Evolutionary conservation across 2,329 filamentous ascomycete species (phyloP), one percentile per base, ranked within the genome.

Genomic region (Trichoderma semiorbis): DNA sequence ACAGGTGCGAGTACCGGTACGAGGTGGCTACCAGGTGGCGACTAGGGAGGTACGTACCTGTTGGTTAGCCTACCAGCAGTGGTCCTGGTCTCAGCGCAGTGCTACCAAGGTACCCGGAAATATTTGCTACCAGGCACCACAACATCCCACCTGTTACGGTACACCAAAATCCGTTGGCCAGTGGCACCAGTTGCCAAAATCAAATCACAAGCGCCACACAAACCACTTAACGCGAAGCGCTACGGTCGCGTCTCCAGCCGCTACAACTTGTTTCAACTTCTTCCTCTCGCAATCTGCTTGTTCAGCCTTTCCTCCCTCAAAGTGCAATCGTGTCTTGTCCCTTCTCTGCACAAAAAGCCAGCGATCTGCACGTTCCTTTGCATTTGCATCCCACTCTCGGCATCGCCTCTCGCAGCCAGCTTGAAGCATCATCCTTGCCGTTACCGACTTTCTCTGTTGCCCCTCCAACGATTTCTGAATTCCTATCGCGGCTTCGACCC

Each of bases 181-280:
- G 32, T 26, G 34, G 60, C 50, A 28, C 47, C 64, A 34, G 18
- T 32, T 60, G 57, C 34, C 32, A 47, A 24, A 53, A 26, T 32
- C 57, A 62, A 69, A 61, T 62, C 67, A 61, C 55, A 69, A 34
- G 67, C 39, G 67, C 67, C 57, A 69, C 67, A 69, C 57, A 69
- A 53, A 71, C 69, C 69, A 71, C 69, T 71, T 71, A 66, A 71
- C 69, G 69, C 69, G 69, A 58, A 64, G 69, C 62, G 69, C 69
- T 64, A 63, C 60, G 69, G 69, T 65, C 69, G 69, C 69, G 69
- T 71, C 69, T 65, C 69, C 57, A 69, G 55, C 43, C 50, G 61
- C 69, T 34, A 71, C 60, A 47, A 65, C 58, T 60, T 55, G 39
- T 55, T 60, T 71, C 50, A 57, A 66, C 58, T 39, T 69, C 32